Base-by-base conservation (phyloP, 2,329 filamentous ascomycete genomes). In the Blastomyces gilchristii region DNA sequence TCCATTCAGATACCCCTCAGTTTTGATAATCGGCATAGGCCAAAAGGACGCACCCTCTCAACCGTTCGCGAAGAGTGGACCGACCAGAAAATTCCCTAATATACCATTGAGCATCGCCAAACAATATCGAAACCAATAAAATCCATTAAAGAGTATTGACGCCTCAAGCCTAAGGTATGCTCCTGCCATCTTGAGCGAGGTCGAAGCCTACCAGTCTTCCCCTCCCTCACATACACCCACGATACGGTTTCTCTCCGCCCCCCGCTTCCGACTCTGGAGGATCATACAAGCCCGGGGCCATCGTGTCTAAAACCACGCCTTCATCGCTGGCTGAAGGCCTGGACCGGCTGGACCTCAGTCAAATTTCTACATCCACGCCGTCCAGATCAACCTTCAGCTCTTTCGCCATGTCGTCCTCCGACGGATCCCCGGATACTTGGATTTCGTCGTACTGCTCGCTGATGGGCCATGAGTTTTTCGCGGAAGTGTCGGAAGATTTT, bases 401-500 rank as follows among this genome's bases (percentile, higher is more conserved):
- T 43, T 76, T 75, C 72, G 72, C 75, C 67, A 78, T 77, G 75
- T 78, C 76, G 65, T 75, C 75, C 64, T 75, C 75, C 63, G 77
- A 75, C 58, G 75, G 74, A 68, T 81, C 83, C 53, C 81, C 83
- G 69, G 94, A 99, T 81, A 96, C 92, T 63, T 99, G 94, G 94
- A 97, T 99, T 80, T 89, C 91, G 67, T 95, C 92, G 64, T 99
- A 97, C 77, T 99, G 94, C 81, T 91, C 90, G 49, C 82, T 97
- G 56, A 84, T 97, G 65, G 94, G 94, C 66, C 94, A 99, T 75
- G 94, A 99, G 77, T 99, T 97, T 80, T 99, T 99, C 77, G 94
- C 94, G 66, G 94, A 99, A 80, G 93, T 99, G 60, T 94, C 91
- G 56, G 94, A 99, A 78, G 94, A 99, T 73, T 99, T 99, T 71